Base-by-base conservation (phyloP, 148 eudicot species). In the Dysphania ambrosioides region DNA sequence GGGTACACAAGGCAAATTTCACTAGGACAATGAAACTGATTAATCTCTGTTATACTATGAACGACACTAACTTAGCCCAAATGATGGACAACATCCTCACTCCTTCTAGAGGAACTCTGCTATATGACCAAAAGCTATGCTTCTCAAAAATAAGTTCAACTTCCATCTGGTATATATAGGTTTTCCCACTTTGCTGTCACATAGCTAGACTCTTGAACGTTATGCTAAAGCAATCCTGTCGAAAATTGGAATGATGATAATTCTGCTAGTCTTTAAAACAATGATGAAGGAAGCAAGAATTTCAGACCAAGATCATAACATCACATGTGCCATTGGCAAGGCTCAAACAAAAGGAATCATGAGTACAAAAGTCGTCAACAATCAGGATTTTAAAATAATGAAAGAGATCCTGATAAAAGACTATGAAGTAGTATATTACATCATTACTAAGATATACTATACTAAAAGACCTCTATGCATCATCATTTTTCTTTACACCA, bases 401-500 rank as follows among this genome's bases (percentile, higher is more conserved):
- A 42, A 68, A 49, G 47, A 26, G 56, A 27, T 44, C 53, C 13
- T 47, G 18, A 68, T 51, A 31, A 6, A 19, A 34, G 29, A 26
- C 35, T 55, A 47, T 29, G 29, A 8, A 44, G 56, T 15, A 26
- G 57, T 42, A 69, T 77, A 62, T 34, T 71, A 71, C 70, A 71
- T 61, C 31, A 19, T 47, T 12, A 47, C 53, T 47, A n/a, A 55
- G 7, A 71, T 36, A 41, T 71, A 71, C 71, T 62, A 29, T 44
- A 23, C 31, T 68, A 66, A 72, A 66, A 38, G 27, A 42, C 32
- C 26, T 53, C 38, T 78, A 78, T 53, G 57, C 51, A 71, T 78
- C 4, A 64, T 12, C 75, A 77, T 65, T 29, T 41, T 66, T 23
- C 72, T 72, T 78, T 78, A 78, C 72, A 78, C 47, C 71, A 78